Percentiles rank a stretch among this genome's conserved stretches.
These are phyloP conservation scores for Nadsonia commutata DNA, from an alignment of 1,139 yeast species.

Conservation along the genomic window DNA sequence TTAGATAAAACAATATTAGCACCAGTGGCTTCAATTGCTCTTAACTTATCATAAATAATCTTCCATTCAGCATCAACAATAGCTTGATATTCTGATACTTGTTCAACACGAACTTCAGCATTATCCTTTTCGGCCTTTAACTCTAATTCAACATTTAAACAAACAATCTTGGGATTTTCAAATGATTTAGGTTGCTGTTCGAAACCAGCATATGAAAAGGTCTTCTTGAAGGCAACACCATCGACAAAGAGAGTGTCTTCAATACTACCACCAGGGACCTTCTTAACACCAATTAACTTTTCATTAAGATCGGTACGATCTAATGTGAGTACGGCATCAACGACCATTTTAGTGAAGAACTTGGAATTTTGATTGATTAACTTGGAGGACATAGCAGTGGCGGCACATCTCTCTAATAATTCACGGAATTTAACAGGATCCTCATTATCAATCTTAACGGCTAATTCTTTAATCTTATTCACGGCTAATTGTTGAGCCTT, in stretches of 20 bases:
- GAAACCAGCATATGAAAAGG: slow-evolving; percentile 94
- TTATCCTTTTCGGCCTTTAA: slow-evolving; percentile 96
- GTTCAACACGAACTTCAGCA: slow-evolving; percentile 96
- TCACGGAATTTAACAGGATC: slow-evolving; percentile 42
- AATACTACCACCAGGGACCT: slow-evolving; percentile 93
- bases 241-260: slow-evolving; percentile 79
- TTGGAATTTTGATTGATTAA: slow-evolving; percentile 73
- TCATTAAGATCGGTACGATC: slow-evolving; percentile 82
- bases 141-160: slow-evolving; percentile 85
- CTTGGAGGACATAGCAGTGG: slow-evolving; percentile 95
- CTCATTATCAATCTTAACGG: slow-evolving; percentile 43
- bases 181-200: slow-evolving; percentile 95
- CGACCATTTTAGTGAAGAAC: slow-evolving; percentile 92
- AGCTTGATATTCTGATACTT: slow-evolving; percentile 86
- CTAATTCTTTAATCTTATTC: slow-evolving; percentile 53
- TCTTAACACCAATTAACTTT: slow-evolving; percentile 82
- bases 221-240: slow-evolving; percentile 95
- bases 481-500: slow-evolving; percentile 71
- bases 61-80: slow-evolving; percentile 99
- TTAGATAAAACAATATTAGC: slow-evolving; percentile 88
- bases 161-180: slow-evolving; percentile 63
- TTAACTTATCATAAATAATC: slow-evolving; percentile 73
- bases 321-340: slow-evolving; percentile 79
- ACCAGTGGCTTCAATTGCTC: slow-evolving; percentile 69
- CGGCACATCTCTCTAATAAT: slow-evolving; percentile 81